Percentiles rank a stretch among this genome's conserved stretches.
Conservation (phyloP, 495 filamentous ascomycete genomes). For the Usnea hakonensis region DNA sequence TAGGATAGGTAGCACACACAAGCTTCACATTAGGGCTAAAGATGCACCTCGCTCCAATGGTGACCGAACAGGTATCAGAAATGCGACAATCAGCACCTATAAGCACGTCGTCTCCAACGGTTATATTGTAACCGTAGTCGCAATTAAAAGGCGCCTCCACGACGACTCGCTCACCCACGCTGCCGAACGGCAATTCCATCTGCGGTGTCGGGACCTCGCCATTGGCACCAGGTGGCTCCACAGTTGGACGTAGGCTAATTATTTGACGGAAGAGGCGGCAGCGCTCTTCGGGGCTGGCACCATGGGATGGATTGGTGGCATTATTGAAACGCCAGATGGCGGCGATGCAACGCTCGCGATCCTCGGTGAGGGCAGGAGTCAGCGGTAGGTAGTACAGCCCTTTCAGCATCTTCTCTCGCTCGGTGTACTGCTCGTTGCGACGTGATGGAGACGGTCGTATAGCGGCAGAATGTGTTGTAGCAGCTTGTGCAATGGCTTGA, state of each 20-base stretch:
- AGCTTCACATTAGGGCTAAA: conserved; percentile 86
- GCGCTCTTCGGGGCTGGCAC: conserved; percentile 70
- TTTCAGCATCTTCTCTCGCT: conserved; percentile 91
- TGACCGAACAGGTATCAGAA: conserved; percentile 66
- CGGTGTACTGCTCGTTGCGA: conserved; percentile 45
- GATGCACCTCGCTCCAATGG: conserved; percentile 71
- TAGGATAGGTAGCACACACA: conserved; percentile 65
- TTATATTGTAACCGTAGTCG: conserved; percentile 93
- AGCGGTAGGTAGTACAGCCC: conserved; percentile 76
- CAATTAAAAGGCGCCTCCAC: conserved; percentile 90
- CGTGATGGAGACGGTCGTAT: conserved; percentile 34
- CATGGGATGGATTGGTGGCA: conserved; percentile 68
- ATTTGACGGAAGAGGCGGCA: conserved; percentile 74
- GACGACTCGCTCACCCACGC: conserved; percentile 64
- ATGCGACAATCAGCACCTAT: conserved; percentile 84
- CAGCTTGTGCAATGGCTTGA: conserved; percentile 53
- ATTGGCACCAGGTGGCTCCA: conserved; percentile 35
- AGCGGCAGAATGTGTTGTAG: conserved; percentile 42
- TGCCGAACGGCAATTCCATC: conserved; percentile 44
- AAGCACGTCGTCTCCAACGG: conserved; percentile 76
- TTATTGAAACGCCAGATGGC: conserved; percentile 88
- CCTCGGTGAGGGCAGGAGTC: conserved; percentile 68
- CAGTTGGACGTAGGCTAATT: conserved; percentile 32
- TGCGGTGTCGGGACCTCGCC: conserved; percentile 38
- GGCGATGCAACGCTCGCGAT: conserved; percentile 77